phyloP scores from a whole-genome alignment of 768 basidiomycete genomes.

The Trametes villosa region DNA sequence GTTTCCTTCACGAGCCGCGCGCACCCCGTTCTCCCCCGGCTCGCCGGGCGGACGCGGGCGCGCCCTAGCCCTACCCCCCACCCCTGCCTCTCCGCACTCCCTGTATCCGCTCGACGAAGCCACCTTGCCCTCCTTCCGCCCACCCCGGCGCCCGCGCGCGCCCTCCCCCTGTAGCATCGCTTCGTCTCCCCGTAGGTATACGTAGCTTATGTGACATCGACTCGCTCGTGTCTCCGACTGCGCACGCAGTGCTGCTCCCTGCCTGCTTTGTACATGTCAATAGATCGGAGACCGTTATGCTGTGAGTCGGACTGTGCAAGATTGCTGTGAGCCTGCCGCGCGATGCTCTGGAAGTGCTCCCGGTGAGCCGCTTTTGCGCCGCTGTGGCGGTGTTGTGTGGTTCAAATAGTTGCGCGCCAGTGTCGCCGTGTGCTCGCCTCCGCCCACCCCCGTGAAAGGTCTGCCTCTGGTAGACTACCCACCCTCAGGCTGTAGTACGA shows the following conservation, averaged over 20 bases:
- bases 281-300: slow-evolving; percentile 25
- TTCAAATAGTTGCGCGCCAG: no score
- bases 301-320: background rate
- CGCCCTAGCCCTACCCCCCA: slow-evolving; percentile 6
- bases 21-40: slow-evolving; percentile 24
- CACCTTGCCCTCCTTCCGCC: slow-evolving; percentile 15
- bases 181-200: slow-evolving; percentile 30
- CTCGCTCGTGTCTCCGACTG: slow-evolving; percentile 23
- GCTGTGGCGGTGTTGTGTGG: no score
- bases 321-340: background rate
- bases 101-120: slow-evolving; percentile 22
- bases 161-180: slow-evolving; percentile 17
- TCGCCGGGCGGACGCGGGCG: background rate
- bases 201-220: slow-evolving; percentile 28
- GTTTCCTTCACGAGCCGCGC: slow-evolving; percentile 31
- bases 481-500: no score
- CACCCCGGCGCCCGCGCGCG: background rate
- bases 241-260: slow-evolving; percentile 14
- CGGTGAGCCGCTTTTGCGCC: no score
- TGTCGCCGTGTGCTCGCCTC: no score
- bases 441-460: no score
- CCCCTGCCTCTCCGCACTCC: slow-evolving; percentile 15
- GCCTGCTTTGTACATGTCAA: slow-evolving; percentile 24
- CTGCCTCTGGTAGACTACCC: no score
- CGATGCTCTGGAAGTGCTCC: background rate